Conservation (phyloP, 352 stramenopile genomes). For the Peronospora farinosa region DNA sequence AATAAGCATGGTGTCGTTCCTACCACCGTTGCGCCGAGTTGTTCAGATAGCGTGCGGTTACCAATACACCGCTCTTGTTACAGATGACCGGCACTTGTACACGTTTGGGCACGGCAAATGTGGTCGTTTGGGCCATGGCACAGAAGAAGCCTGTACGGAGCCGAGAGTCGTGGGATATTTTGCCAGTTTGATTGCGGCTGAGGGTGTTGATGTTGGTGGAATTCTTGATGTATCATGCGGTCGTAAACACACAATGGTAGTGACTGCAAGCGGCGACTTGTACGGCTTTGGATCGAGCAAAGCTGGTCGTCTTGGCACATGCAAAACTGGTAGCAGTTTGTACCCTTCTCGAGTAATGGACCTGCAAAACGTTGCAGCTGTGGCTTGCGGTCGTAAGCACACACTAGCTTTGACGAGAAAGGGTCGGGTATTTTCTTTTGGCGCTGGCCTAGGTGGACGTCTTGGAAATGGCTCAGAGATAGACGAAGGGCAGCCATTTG, state of each 20-base stretch:
- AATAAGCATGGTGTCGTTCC: slow-evolving; percentile 37
- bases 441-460: slow-evolving; percentile 68
- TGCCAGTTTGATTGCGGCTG: slow-evolving; percentile 34
- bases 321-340: slow-evolving; percentile 61
- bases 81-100: slow-evolving; percentile 54
- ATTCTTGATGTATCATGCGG: slow-evolving; percentile 61
- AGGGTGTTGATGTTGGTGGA: slow-evolving; percentile 31
- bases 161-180: slow-evolving; percentile 58
- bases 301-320: slow-evolving; percentile 72
- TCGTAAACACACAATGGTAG: slow-evolving; percentile 82
- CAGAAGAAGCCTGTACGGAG: slow-evolving; percentile 39
- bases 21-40: slow-evolving; percentile 42
- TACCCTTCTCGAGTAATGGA: slow-evolving; percentile 49
- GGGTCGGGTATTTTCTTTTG: slow-evolving; percentile 66
- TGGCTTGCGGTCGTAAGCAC: slow-evolving; percentile 80
- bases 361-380: slow-evolving; percentile 40
- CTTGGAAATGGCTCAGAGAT: slow-evolving; percentile 59
- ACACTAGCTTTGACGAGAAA: slow-evolving; percentile 51
- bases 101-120: slow-evolving; percentile 82
- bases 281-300: slow-evolving; percentile 84
- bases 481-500: slow-evolving; percentile 51
- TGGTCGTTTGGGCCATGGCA: slow-evolving; percentile 63
- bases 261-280: slow-evolving; percentile 55
- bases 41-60: slow-evolving; percentile 72
- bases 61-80: slow-evolving; percentile 68